A percentile compares a stretch with the other conserved stretches of the same genome.
Evolutionary conservation across 2,329 filamentous ascomycete genomes (phyloP).

Genomic region (Ophiostoma sp.): DNA sequence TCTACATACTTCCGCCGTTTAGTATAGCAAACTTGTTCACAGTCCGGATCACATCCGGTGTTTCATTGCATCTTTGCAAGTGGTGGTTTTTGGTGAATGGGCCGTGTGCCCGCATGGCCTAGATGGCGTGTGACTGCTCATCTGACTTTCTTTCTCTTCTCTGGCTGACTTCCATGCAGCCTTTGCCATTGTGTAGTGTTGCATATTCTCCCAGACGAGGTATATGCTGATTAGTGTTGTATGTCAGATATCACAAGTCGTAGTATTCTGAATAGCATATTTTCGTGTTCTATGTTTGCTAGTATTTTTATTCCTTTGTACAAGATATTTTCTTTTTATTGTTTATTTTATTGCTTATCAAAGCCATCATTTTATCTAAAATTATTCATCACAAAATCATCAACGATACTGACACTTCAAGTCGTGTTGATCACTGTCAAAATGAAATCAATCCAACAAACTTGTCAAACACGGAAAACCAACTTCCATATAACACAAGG

Average conservation of each 20-base stretch:
- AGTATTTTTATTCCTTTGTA: too few relatives aligned
- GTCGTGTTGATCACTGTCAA: too few relatives aligned
- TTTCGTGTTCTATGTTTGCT: too few relatives aligned
- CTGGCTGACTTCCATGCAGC: background rate
- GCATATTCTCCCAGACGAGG: background rate
- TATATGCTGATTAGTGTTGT: background rate
- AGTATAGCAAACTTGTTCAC: background rate
- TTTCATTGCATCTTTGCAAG: background rate
- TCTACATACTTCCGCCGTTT: background rate
- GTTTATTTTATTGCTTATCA: too few relatives aligned
- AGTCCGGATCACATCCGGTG: background rate
- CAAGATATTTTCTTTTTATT: too few relatives aligned
- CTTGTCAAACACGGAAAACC: too few relatives aligned
- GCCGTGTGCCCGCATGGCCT: background rate
- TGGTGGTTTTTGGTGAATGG: background rate
- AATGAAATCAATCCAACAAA: too few relatives aligned
- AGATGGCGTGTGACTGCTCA: constrained; percentile 9
- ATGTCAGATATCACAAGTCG: constrained; percentile 2
- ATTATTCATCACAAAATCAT: too few relatives aligned
- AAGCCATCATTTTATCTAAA: too few relatives aligned
- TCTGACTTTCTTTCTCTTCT: background rate
- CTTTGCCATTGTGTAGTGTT: background rate
- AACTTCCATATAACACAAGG: too few relatives aligned
- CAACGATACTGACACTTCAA: too few relatives aligned
- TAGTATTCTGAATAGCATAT: too few relatives aligned